A percentile compares a stretch with the other conserved stretches of the same genome.
Conservation (phyloP, 495 filamentous ascomycete genomes). For the Talaromyces proteolyticus region DNA sequence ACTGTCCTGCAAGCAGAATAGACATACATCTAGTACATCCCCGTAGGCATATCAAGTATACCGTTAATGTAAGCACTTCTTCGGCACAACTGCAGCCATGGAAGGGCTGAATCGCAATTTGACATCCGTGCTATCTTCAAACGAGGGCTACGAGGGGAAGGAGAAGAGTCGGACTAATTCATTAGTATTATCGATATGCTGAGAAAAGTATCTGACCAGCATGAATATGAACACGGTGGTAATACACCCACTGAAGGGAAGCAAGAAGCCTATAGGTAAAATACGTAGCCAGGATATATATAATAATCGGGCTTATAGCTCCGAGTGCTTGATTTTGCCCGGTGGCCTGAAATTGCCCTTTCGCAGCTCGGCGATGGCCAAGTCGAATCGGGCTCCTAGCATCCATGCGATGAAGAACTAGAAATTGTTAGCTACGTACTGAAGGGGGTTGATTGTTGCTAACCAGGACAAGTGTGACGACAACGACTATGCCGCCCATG, state of each 20-base stretch:
- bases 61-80: conserved; percentile 62
- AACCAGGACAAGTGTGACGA: conserved; percentile 67
- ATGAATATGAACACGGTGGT: not conserved
- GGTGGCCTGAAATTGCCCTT: conserved; percentile 40
- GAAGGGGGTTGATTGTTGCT: conserved; percentile 8
- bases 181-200: not conserved
- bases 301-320: conserved; percentile 21
- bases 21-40: conserved; percentile 48
- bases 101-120: conserved; percentile 88
- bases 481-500: conserved; percentile 50
- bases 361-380: conserved; percentile 50
- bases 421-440: conserved; percentile 6
- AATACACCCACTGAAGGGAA: not conserved
- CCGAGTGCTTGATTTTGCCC: conserved; percentile 20
- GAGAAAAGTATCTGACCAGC: not conserved
- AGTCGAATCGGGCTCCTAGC: conserved; percentile 62
- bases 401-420: conserved; percentile 64
- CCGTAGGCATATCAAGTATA: conserved; percentile 25
- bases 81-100: conserved; percentile 94
- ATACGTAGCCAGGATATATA: not conserved
- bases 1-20: conserved; percentile 23
- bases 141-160: not conserved
- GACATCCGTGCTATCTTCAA: conserved; percentile 82
- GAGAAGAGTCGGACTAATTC: not conserved
- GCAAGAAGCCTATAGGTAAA: not conserved